A percentile compares a stretch with the other conserved stretches of the same genome.
phyloP scores from a whole-genome alignment of 768 basidiomycete species.

The Tylopilus sp. region DNA sequence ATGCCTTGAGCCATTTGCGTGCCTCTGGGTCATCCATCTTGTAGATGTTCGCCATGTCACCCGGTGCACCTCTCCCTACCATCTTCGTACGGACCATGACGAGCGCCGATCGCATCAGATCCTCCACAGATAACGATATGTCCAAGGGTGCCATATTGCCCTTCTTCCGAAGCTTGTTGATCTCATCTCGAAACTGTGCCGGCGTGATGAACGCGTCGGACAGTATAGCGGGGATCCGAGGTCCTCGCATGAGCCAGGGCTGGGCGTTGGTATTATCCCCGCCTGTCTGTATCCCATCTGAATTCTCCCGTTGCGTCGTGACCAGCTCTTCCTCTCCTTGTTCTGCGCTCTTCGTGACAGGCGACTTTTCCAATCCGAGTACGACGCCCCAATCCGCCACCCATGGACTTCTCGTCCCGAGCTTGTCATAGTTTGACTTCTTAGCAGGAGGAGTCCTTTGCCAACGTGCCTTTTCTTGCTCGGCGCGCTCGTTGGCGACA shows the following conservation, averaged over 20 bases:
- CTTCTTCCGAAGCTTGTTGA: constrained; percentile 60
- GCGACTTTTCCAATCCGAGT: constrained; percentile 45
- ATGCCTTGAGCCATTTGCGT: constrained; percentile 42
- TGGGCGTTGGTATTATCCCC: constrained; percentile 13
- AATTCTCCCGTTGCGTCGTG: constrained; percentile 55
- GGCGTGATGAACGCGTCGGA: constrained; percentile 40
- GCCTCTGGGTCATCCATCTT: constrained; percentile 52
- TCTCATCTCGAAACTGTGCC: constrained; percentile 44
- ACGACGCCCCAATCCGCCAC: constrained; percentile 68
- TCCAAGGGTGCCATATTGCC: constrained; percentile 44
- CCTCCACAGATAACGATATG: constrained; percentile 32
- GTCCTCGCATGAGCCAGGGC: constrained; percentile 73
- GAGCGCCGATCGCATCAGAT: constrained; percentile 58
- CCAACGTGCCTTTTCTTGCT: constrained; percentile 62
- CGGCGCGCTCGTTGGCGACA: constrained; percentile 47
- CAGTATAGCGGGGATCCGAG: constrained; percentile 45
- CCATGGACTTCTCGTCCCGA: constrained; percentile 73
- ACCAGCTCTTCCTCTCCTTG: constrained; percentile 39
- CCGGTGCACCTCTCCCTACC: constrained; percentile 65
- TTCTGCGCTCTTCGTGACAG: neutral
- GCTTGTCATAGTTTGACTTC: constrained; percentile 62
- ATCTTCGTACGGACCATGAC: constrained; percentile 63
- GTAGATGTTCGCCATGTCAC: constrained; percentile 75
- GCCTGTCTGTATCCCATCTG: constrained; percentile 11
- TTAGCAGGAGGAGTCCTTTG: constrained; percentile 85